Base-by-base conservation (phyloP, 139 green algal genomes). In the Chlorella sp. region DNA sequence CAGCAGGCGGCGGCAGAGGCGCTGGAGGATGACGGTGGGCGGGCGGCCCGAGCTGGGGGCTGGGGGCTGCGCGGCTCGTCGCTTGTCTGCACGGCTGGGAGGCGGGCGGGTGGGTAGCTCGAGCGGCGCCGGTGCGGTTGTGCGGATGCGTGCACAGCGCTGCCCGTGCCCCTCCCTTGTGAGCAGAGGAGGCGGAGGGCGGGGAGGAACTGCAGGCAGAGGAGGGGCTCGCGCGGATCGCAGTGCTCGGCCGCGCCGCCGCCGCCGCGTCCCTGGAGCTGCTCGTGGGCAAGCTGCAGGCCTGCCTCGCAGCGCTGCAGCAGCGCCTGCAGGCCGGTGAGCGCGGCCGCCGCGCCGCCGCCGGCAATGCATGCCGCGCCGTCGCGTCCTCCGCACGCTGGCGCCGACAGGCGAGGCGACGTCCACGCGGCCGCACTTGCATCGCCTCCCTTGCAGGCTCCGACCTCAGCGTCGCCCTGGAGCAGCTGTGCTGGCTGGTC, bases 401-500 rank as follows among this genome's bases (percentile, higher is more conserved):
- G n/a, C n/a, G n/a, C n/a, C n/a, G n/a, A n/a, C 48, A 58, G 48
- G 21, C 17, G 48, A 58, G 1, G 17, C 21, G 48, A 58, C 48
- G 17, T 58, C 21, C n/a, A n/a, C n/a, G n/a, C n/a, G n/a, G n/a
- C n/a, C n/a, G n/a, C n/a, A n/a, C n/a, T n/a, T n/a, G n/a, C n/a
- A 58, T 21, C 48, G 17, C 21, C 21, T 58, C 48, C 17, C 48
- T 21, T 40, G 55, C 71, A 77, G 71, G 71, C 29, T 9, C 4
- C 2, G 90, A 94, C 66, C 77, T 84, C 5, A 83, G 60, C 31
- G 63, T 80, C 19, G 50, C 78, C 0, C 84, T 97, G 64, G 94
- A 98, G 84, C 77, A 95, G 87, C 74, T 97, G 53, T 90, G 87
- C 72, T 96, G 88, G 88, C 63, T 97, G 56, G n/a, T 90, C 41